Evolutionary conservation across 768 basidiomycete genomes (phyloP).

Genomic region (Suillus subalutaceus): DNA sequence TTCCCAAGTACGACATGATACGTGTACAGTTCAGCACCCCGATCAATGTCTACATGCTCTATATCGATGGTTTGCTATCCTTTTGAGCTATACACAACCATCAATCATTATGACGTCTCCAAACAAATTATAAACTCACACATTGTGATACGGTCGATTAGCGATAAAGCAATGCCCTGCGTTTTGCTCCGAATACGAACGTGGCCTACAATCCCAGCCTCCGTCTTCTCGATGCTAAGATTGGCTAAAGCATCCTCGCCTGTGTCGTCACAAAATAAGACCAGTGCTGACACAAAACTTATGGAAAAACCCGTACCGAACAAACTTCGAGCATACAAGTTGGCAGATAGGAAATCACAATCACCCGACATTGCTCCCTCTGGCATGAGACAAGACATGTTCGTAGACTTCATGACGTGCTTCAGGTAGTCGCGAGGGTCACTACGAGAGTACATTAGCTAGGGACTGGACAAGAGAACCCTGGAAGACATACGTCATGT

Average conservation of each 20-base stretch:
- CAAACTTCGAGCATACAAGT: constrained; percentile 88
- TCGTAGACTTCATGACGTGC: constrained; percentile 81
- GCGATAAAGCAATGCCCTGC: constrained; percentile 76
- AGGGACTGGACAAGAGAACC: neutral
- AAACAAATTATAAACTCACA: neutral
- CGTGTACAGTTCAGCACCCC: neutral
- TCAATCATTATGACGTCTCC: neutral
- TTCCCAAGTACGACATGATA: neutral
- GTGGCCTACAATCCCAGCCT: constrained; percentile 56
- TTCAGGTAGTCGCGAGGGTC: constrained; percentile 83
- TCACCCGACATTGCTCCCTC: constrained; percentile 81
- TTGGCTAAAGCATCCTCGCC: constrained; percentile 95
- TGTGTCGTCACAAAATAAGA: constrained; percentile 26
- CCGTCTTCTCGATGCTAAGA: constrained; percentile 82
- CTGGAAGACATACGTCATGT: constrained; percentile 63
- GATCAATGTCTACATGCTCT: neutral
- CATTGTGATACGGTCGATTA: neutral
- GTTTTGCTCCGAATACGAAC: constrained; percentile 94
- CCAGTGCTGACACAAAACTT: neutral
- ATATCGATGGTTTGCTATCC: neutral
- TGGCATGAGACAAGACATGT: constrained; percentile 95
- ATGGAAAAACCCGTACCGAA: constrained; percentile 60
- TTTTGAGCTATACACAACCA: neutral
- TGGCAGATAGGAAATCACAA: constrained; percentile 91
- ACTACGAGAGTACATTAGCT: constrained; percentile 36